Evolutionary conservation across 352 stramenopile species (phyloP), one percentile per base, ranked within the genome.

Genomic region (Thraustotheca clavata): DNA sequence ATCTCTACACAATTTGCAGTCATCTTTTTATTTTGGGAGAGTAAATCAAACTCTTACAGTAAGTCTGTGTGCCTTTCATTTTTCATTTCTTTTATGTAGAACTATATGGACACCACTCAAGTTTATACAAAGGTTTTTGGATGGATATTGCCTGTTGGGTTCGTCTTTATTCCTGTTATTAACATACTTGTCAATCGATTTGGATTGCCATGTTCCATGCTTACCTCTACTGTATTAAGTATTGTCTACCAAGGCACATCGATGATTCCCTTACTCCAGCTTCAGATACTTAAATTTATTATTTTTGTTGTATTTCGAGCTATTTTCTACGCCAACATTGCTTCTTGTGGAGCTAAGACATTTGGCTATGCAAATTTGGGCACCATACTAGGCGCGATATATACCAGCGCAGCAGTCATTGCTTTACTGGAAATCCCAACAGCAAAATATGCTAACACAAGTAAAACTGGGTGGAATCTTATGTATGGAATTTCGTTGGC

Each of bases 161-260:
- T 65, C 40, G 40, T 65, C 2, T 65, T 60, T 62, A 62, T 65
- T 7, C 57, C 57, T 3, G 41, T 65, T 2, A 65, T 65, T 16
- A 49, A 65, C 29, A 60, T 22, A 11, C 29, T 47, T 32, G 29
- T 65, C 7, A 29, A 57, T n/a, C 29, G 29, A 2, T 57, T 65
- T 31, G 57, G 57, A 20, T 27, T 65, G 20, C 27, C 35, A 16
- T 6, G 27, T 12, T 65, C 57, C 11, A 38, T 65, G 52, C 41
- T 47, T 32, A 40, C 35, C 20, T 61, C 57, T 20, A 65, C 39
- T 6, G 20, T 57, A 9, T 29, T 65, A 11, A 47, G 57, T 24
- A 14, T 65, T 6, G 20, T 9, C 2, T 65, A 62, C 20, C 29
- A 60, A 16, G 9, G 27, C 29, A 24, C 61, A 20, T 22, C 39